Conservation (phyloP, 768 basidiomycete species). For the Pilatotrama ljubarskyi region DNA sequence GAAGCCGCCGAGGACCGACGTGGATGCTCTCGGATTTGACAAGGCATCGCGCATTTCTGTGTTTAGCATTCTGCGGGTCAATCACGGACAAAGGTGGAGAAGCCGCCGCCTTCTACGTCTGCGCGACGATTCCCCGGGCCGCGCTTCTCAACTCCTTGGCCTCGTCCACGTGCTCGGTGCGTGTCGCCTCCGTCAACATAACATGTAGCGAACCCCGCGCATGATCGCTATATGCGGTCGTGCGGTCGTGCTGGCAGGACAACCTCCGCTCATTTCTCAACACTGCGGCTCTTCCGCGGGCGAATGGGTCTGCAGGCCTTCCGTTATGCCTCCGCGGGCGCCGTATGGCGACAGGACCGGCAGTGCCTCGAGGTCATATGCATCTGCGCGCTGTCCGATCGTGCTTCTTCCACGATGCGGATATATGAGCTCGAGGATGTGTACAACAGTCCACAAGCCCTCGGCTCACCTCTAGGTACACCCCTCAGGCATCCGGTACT, state of each 20-base stretch:
- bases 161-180: neutral
- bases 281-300: conserved; percentile 3
- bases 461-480: neutral
- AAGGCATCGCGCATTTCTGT: neutral
- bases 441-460: neutral
- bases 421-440: neutral
- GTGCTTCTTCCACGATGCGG: neutral
- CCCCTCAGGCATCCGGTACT: neutral
- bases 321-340: conserved; percentile 1
- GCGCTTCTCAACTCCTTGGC: neutral
- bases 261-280: neutral
- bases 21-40: neutral
- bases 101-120: neutral
- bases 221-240: neutral
- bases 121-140: conserved; percentile 2
- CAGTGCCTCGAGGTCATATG: conserved; percentile 3
- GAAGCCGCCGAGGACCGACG: neutral
- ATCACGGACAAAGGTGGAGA: neutral
- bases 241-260: neutral
- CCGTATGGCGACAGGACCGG: neutral
- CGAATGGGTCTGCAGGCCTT: neutral
- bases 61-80: neutral
- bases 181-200: neutral
- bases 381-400: neutral
- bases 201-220: neutral